Evolutionary conservation across 176 grass and related monocot species (phyloP).

Genomic region (Paspalum notatum): DNA sequence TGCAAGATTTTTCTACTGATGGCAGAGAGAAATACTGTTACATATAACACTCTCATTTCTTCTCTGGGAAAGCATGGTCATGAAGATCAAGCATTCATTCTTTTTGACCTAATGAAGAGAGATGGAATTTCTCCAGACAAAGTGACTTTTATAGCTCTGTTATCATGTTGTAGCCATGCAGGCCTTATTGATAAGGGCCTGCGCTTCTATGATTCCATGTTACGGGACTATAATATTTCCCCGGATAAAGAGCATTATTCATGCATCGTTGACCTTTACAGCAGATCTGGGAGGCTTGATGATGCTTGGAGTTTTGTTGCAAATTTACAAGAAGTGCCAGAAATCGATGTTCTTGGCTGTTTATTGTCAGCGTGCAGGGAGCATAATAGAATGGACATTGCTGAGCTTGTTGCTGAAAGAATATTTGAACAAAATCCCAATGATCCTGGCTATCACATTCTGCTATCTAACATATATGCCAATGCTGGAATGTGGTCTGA

Average conservation of each 20-base stretch:
- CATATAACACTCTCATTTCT: conserved; percentile 74
- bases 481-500: conserved; percentile 66
- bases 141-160: conserved; percentile 76
- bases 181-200: conserved; percentile 62
- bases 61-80: conserved; percentile 63
- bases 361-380: conserved; percentile 67
- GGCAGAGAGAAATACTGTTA: conserved; percentile 48
- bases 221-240: conserved; percentile 58
- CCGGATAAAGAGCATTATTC: conserved; percentile 69
- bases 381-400: conserved; percentile 73
- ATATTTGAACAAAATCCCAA: conserved; percentile 60
- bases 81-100: conserved; percentile 47
- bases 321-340: conserved; percentile 43
- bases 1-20: conserved; percentile 40
- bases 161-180: conserved; percentile 71
- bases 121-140: conserved; percentile 58
- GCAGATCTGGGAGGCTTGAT: conserved; percentile 65
- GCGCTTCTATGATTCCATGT: conserved; percentile 61
- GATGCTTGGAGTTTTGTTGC: conserved; percentile 67
- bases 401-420: conserved; percentile 50
- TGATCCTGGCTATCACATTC: conserved; percentile 77
- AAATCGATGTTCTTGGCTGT: conserved; percentile 65
- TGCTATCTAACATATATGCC: conserved; percentile 74
- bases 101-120: conserved; percentile 56
- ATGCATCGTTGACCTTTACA: conserved; percentile 70